Conservation (phyloP, 176 grass and related monocot genomes). For the Lolium perenne region DNA sequence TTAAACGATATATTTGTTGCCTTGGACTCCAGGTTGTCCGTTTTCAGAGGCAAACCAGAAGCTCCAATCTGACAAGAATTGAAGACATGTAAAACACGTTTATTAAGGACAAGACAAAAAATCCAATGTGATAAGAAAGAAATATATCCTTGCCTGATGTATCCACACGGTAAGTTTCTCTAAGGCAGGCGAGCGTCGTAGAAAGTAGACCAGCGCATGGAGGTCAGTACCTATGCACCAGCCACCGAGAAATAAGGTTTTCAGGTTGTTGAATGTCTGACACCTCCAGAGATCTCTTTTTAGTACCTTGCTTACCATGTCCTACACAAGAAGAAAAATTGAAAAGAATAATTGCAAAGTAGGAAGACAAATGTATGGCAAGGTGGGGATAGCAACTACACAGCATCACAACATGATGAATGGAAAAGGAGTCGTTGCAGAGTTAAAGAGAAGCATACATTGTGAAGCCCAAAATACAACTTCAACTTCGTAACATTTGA, state of each 20-base stretch:
- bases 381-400: neutral
- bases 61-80: neutral
- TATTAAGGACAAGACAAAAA: neutral
- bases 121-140: neutral
- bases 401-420: neutral
- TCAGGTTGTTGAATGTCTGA: neutral
- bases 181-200: neutral
- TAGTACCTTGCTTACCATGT: neutral
- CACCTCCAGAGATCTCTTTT: slow-evolving; percentile 21
- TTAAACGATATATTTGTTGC: neutral
- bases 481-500: slow-evolving; percentile 1
- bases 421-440: neutral
- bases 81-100: neutral
- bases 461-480: neutral
- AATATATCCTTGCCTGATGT: neutral
- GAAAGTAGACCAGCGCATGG: neutral
- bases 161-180: neutral
- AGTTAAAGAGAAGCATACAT: neutral
- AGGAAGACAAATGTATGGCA: neutral
- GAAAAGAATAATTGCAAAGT: neutral
- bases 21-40: neutral
- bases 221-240: neutral
- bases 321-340: neutral
- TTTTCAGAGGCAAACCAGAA: neutral
- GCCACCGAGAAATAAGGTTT: neutral